Percentiles rank a stretch among this genome's conserved stretches.
phyloP scores from a whole-genome alignment of 1,284 basidiomycete genomes.

The Rhodotorula sp. region DNA sequence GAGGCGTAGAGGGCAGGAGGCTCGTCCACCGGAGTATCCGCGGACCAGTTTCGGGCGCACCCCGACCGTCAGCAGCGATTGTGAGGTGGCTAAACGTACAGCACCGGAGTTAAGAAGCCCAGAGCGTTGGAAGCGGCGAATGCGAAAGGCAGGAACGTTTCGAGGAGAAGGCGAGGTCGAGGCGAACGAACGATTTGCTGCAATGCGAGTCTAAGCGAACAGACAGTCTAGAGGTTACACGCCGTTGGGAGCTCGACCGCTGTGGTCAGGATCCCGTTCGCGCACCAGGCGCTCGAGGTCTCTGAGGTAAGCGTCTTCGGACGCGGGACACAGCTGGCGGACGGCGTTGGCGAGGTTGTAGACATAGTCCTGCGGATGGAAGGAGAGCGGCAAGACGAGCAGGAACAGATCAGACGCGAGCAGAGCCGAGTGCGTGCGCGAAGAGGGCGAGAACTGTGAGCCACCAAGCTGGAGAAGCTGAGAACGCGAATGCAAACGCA shows the following conservation, averaged over 20 bases:
- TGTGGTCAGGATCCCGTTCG: slow-evolving; percentile 10
- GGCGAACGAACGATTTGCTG: background rate
- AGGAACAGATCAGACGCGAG: background rate
- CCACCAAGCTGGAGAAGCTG: no score
- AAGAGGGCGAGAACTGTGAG: no score
- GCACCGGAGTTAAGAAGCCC: no score
- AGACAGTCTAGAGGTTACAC: background rate
- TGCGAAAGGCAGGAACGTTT: background rate
- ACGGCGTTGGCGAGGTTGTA: slow-evolving; percentile 69
- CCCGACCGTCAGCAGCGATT: no score
- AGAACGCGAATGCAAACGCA: slow-evolving; percentile 40
- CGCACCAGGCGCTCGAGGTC: slow-evolving; percentile 59
- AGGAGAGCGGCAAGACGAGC: background rate
- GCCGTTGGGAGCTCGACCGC: background rate
- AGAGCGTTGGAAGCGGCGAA: no score
- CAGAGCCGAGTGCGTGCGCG: background rate
- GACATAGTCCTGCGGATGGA: slow-evolving; percentile 65
- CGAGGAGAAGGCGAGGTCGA: no score
- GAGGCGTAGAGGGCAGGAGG: background rate
- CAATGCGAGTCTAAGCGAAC: no score
- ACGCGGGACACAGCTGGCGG: slow-evolving; percentile 66
- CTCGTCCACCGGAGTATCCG: background rate
- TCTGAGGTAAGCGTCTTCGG: slow-evolving; percentile 71
- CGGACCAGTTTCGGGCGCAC: background rate
- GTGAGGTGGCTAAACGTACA: no score